Base-by-base conservation (phyloP, 2,329 filamentous ascomycete genomes). In the Hysterium pulicare region DNA sequence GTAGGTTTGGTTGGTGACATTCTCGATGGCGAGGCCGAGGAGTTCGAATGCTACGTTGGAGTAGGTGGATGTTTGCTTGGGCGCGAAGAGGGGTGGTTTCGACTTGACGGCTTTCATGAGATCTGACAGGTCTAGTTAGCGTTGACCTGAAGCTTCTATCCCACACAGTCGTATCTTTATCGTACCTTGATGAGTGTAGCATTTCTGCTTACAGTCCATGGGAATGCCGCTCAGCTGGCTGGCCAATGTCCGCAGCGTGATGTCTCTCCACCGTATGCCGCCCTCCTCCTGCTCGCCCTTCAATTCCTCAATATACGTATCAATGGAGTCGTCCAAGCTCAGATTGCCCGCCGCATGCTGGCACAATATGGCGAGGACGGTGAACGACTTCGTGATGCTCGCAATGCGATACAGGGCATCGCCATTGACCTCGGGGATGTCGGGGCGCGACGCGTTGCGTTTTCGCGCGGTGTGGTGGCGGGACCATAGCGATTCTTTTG, bases 221-320 rank as follows among this genome's bases (percentile, higher is more conserved):
- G 69, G 68, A 23, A 72, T 61, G 23, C 70, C 69, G 40, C 62
- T 62, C 19, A 72, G 48, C 38, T 72, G 70, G 48, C 67, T 69
- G 1, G 69, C 67, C n/a, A 72, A 50, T 33, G 53, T 62, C 8
- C 70, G 59, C 40, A 72, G 49, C 1, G 69, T 71, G 38, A 71
- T 70, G 38, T 71, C 64, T 22, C 69, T 64, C 67, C 67, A 72
- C 3, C 58, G 58, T 28, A 66, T 53, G 38, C 70, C 64, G 21
- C 68, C 64, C 66, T 67, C 72, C 3, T 58, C 58, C 30, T 62
- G 57, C 20, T 55, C 44, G 3, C 53, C 57, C 16, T 47, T 51
- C 33, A 69, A 41, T 41, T 64, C 62, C 5, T 45, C 38, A 11
- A 69, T 51, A 43, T 66, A 66, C 15, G 54, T 61, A 15, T 60